These are phyloP conservation scores for Nakaseomyces delphensis DNA, from an alignment of 1,139 yeast genomes.

Conservation along the genomic window DNA sequence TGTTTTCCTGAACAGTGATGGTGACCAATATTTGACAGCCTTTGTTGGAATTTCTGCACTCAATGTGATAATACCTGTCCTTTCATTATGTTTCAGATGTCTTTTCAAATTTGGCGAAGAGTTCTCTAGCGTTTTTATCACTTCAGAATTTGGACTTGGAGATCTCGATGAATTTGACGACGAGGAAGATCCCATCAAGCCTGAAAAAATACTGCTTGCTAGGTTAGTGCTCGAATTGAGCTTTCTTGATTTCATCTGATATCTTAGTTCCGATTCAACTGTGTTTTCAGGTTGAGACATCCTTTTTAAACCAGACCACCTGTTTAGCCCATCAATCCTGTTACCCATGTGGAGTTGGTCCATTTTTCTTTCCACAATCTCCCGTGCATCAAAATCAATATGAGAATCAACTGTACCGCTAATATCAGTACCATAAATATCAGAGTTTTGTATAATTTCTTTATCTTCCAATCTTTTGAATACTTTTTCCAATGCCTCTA, in stretches of 20 bases:
- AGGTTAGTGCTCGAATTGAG: slow-evolving; percentile 13
- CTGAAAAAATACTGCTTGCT: slow-evolving; percentile 16
- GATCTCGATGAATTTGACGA: slow-evolving; percentile 7
- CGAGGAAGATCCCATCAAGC: slow-evolving; percentile 11
- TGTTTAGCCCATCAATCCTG: slow-evolving; percentile 9
- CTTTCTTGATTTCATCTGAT: slow-evolving; percentile 13
- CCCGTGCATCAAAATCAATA: slow-evolving; percentile 15
- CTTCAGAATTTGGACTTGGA: background rate
- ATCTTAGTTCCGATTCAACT: slow-evolving; percentile 15
- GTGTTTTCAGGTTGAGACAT: slow-evolving; percentile 2
- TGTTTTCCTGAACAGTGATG: slow-evolving; percentile 28
- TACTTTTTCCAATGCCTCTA: slow-evolving; percentile 17
- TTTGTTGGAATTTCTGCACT: slow-evolving; percentile 17
- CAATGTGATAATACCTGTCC: slow-evolving; percentile 18
- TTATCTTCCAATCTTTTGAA: slow-evolving; percentile 15
- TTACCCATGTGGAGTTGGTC: slow-evolving; percentile 18
- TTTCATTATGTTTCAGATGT: slow-evolving; percentile 8
- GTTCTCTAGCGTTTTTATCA: background rate
- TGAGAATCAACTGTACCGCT: slow-evolving; percentile 18
- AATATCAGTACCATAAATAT: slow-evolving; percentile 20
- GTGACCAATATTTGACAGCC: slow-evolving; percentile 33
- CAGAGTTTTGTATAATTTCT: slow-evolving; percentile 16
- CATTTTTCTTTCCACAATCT: slow-evolving; percentile 18
- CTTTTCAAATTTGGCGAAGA: slow-evolving; percentile 2
- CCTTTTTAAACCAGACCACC: slow-evolving; percentile 8